A percentile compares a stretch with the other conserved stretches of the same genome.
Evolutionary conservation across 805 yeast species (phyloP).

Genomic region (Vanderwaltozyma yarrowii): DNA sequence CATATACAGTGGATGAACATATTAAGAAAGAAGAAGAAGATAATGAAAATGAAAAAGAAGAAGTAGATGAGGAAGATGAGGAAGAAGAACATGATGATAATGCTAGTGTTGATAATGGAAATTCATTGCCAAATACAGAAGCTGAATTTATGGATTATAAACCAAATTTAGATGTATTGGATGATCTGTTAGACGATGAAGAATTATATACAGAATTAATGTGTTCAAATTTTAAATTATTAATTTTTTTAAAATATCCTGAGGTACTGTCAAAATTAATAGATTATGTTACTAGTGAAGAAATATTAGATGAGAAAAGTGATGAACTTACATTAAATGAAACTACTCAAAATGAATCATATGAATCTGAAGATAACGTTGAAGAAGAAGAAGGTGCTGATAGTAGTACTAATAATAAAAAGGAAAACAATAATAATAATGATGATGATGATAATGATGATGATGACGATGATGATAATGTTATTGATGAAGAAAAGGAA

Average conservation of each 20-base stretch:
- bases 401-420: neutral
- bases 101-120: neutral
- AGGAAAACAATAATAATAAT: slow-evolving; percentile 1
- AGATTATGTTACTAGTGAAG: slow-evolving; percentile 45
- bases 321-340: slow-evolving; percentile 9
- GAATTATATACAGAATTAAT: slow-evolving; percentile 64
- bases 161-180: slow-evolving; percentile 36
- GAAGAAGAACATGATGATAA: slow-evolving; percentile 2
- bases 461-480: slow-evolving; percentile 6
- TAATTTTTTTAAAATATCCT: slow-evolving; percentile 73
- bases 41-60: slow-evolving; percentile 2
- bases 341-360: slow-evolving; percentile 6
- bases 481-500: slow-evolving; percentile 6
- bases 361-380: slow-evolving; percentile 10
- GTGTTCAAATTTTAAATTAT: slow-evolving; percentile 61
- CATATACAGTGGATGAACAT: no score
- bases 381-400: slow-evolving; percentile 5
- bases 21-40: no score
- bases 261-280: slow-evolving; percentile 60
- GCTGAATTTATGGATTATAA: slow-evolving; percentile 29
- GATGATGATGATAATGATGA: no score
- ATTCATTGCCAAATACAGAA: slow-evolving; percentile 24
- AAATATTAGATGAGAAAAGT: slow-evolving; percentile 19
- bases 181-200: slow-evolving; percentile 62
- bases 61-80: slow-evolving; percentile 7